Percentiles rank a stretch among this genome's conserved stretches.
These are phyloP conservation scores for Diutina neorugosa DNA, from an alignment of 1,139 yeast genomes.

Conservation along the genomic window DNA sequence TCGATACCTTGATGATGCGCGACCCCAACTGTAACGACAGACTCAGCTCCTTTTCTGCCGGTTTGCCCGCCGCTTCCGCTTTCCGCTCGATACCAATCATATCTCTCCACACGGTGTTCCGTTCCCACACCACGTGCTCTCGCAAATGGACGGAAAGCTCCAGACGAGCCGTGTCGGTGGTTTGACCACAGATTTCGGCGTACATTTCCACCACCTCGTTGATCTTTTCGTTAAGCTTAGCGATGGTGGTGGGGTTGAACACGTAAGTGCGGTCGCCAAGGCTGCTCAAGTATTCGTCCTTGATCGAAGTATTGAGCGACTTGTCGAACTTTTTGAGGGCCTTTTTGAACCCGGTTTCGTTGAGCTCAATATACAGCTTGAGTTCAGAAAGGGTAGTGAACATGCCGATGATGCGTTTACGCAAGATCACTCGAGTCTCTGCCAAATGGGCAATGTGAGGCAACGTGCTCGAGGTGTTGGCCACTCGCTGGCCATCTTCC, in stretches of 20 bases:
- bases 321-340: slow-evolving; percentile 64
- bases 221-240: slow-evolving; percentile 13
- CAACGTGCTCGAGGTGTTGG: slow-evolving; percentile 13
- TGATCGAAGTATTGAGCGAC: slow-evolving; percentile 33
- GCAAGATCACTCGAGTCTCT: slow-evolving; percentile 37
- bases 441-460: slow-evolving; percentile 30
- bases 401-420: slow-evolving; percentile 43
- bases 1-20: slow-evolving; percentile 29
- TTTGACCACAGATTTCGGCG: slow-evolving; percentile 31
- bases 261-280: slow-evolving; percentile 23
- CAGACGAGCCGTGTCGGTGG: slow-evolving; percentile 26
- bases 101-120: slow-evolving; percentile 65
- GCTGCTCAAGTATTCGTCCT: slow-evolving; percentile 23
- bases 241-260: slow-evolving; percentile 17
- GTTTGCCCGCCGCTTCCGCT: slow-evolving; percentile 23
- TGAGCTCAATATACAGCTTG: slow-evolving; percentile 54
- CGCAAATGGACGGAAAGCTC: slow-evolving; percentile 51
- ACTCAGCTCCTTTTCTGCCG: background rate
- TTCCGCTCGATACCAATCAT: slow-evolving; percentile 19
- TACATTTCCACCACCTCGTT: slow-evolving; percentile 24
- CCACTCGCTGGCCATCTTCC: background rate
- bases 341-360: slow-evolving; percentile 55
- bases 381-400: slow-evolving; percentile 53
- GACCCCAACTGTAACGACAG: background rate
- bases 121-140: slow-evolving; percentile 68